phyloP scores from a whole-genome alignment of 208 protist genomes.

The Wallacemonas sp. region DNA sequence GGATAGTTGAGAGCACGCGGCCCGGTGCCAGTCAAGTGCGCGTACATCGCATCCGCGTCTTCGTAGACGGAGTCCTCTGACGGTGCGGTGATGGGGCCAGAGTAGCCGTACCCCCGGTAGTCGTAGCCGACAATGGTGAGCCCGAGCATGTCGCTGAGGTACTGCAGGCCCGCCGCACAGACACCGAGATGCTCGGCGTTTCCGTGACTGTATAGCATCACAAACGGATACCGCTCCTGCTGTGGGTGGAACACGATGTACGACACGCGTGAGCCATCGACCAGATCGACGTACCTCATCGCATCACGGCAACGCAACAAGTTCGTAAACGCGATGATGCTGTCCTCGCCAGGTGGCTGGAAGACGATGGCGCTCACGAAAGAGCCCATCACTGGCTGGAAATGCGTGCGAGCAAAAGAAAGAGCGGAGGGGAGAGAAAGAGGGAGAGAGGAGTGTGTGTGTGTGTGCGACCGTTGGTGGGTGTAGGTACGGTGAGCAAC shows the following conservation, averaged over 20 bases:
- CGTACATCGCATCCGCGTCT: conserved; percentile 71
- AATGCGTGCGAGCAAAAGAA: not conserved
- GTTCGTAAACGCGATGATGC: not conserved
- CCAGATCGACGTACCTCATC: conserved; percentile 28
- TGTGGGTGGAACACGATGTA: conserved; percentile 27
- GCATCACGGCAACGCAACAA: conserved; percentile 16
- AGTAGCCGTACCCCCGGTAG: conserved; percentile 83
- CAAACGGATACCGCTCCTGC: conserved; percentile 8
- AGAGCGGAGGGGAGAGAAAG: not conserved
- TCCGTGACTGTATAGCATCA: conserved; percentile 74
- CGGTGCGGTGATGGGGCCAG: conserved; percentile 13
- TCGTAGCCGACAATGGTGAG: conserved; percentile 63
- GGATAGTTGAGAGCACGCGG: conserved; percentile 28
- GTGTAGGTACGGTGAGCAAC: not conserved
- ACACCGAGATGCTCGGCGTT: conserved; percentile 69
- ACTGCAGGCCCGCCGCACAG: conserved; percentile 27
- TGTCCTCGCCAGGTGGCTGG: conserved; percentile 33
- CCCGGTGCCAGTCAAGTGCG: conserved; percentile 24
- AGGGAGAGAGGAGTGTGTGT: not conserved
- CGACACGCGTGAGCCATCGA: conserved; percentile 18
- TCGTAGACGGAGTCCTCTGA: conserved; percentile 54
- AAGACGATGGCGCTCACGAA: conserved; percentile 62
- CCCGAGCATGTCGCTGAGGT: conserved; percentile 19
- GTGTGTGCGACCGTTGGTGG: not conserved
- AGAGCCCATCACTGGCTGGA: conserved; percentile 9